Evolutionary conservation across 495 filamentous ascomycete species (phyloP).

Genomic region (Talaromyces ruber): DNA sequence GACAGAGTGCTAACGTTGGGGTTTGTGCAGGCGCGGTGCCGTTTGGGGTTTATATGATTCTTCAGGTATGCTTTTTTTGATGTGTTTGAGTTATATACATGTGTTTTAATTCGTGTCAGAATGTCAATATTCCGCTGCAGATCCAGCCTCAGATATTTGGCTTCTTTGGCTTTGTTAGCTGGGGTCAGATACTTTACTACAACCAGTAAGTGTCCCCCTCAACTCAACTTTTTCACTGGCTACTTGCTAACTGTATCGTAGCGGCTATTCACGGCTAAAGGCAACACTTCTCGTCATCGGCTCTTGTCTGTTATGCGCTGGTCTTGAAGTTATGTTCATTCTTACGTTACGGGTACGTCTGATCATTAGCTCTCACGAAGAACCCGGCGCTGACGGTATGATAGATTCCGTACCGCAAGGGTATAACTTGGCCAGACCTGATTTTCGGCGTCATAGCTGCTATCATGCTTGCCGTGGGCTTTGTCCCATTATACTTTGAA

Average conservation of each 20-base stretch:
- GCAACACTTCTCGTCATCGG: slow-evolving; percentile 31
- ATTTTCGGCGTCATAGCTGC: slow-evolving; percentile 53
- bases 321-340: slow-evolving; percentile 52
- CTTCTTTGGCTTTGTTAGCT: slow-evolving; percentile 53
- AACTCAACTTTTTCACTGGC: background rate
- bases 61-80: slow-evolving; percentile 25
- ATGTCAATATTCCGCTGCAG: slow-evolving; percentile 68
- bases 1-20: background rate
- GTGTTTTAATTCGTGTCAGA: slow-evolving; percentile 30
- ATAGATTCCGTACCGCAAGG: slow-evolving; percentile 45
- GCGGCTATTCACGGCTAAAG: slow-evolving; percentile 44
- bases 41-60: slow-evolving; percentile 45
- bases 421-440: slow-evolving; percentile 46
- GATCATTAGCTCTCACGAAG: background rate
- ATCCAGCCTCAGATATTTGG: slow-evolving; percentile 67
- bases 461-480: slow-evolving; percentile 48
- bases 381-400: slow-evolving; percentile 7
- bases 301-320: slow-evolving; percentile 41
- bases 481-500: slow-evolving; percentile 66
- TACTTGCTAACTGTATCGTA: slow-evolving; percentile 13
- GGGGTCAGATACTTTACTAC: slow-evolving; percentile 60
- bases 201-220: slow-evolving; percentile 35
- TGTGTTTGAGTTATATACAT: background rate
- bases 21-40: slow-evolving; percentile 34
- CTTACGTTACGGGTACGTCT: slow-evolving; percentile 48